Conservation (phyloP, 257 asterid genomes). For the Euphrasia confusa region DNA sequence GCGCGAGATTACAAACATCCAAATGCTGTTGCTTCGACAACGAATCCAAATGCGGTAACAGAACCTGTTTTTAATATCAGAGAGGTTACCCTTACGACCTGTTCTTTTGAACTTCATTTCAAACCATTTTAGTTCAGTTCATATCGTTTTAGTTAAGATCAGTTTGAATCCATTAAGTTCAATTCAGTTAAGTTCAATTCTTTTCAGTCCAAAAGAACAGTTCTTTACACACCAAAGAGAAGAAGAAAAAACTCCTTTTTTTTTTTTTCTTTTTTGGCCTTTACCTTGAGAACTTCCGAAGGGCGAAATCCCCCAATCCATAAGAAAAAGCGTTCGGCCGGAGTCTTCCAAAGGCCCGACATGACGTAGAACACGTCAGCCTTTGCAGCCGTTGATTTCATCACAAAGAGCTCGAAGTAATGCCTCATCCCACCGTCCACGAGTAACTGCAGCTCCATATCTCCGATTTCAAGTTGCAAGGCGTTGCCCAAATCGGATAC, state of each 20-base stretch:
- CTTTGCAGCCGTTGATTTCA: conserved; percentile 80
- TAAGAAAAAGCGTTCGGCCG: conserved; percentile 81
- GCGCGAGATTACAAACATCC: conserved; percentile 47
- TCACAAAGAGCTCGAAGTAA: conserved; percentile 62
- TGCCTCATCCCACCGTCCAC: conserved; percentile 63
- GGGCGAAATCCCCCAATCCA: conserved; percentile 98
- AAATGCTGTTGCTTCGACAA: conserved; percentile 54
- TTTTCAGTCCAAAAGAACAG: too few relatives aligned
- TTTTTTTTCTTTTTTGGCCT: neutral
- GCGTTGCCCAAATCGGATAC: conserved; percentile 52
- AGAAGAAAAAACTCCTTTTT: too few relatives aligned
- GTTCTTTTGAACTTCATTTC: too few relatives aligned
- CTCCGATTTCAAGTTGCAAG: conserved; percentile 50
- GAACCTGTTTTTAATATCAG: conserved; percentile 37
- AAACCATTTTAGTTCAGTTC: too few relatives aligned
- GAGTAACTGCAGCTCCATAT: conserved; percentile 41
- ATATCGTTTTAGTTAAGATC: too few relatives aligned
- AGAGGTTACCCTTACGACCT: neutral
- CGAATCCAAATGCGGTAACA: conserved; percentile 57
- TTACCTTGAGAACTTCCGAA: conserved; percentile 79
- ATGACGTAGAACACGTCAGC: conserved; percentile 77
- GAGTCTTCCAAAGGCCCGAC: conserved; percentile 83
- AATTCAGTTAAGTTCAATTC: too few relatives aligned
- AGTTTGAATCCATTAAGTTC: too few relatives aligned
- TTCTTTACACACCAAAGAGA: too few relatives aligned